Conservation (phyloP, 2,329 filamentous ascomycete genomes). For the Fusarium siculi region DNA sequence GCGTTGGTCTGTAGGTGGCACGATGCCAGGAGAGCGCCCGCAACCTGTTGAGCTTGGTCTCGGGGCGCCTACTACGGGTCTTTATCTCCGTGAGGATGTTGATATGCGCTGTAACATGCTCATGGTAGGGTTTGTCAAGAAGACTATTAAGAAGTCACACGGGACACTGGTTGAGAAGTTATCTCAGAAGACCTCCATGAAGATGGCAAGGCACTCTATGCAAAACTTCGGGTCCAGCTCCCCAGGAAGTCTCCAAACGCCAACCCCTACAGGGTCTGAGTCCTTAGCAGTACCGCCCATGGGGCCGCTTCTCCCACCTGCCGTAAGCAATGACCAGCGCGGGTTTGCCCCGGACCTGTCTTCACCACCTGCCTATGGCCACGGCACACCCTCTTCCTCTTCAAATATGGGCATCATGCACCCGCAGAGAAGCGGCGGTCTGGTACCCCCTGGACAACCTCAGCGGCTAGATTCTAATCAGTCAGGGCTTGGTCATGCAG, state of each 20-base stretch:
- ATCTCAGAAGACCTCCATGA: slow-evolving; percentile 46
- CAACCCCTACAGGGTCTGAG: slow-evolving; percentile 28
- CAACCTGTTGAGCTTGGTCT: slow-evolving; percentile 74
- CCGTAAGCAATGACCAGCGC: slow-evolving; percentile 11
- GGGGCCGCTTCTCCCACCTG: slow-evolving; percentile 31
- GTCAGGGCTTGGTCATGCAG: slow-evolving; percentile 24
- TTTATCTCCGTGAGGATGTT: slow-evolving; percentile 88
- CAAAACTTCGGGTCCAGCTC: slow-evolving; percentile 22
- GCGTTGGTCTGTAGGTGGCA: slow-evolving; percentile 81
- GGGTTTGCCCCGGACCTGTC: slow-evolving; percentile 9
- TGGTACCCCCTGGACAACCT: not conserved
- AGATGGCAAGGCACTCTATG: slow-evolving; percentile 31
- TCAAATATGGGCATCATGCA: slow-evolving; percentile 13
- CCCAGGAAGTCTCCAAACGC: slow-evolving; percentile 19
- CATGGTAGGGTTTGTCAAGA: slow-evolving; percentile 81
- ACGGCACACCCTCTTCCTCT: slow-evolving; percentile 22
- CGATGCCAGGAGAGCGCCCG: slow-evolving; percentile 74
- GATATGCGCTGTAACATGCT: slow-evolving; percentile 82
- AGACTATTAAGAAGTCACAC: slow-evolving; percentile 82
- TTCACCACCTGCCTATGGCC: slow-evolving; percentile 14
- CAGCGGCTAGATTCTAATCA: slow-evolving; percentile 8
- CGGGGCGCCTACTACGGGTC: slow-evolving; percentile 71
- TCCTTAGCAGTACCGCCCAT: slow-evolving; percentile 19
- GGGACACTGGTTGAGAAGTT: slow-evolving; percentile 74
- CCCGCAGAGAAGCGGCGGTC: slow-evolving; percentile 10